These are phyloP conservation scores for Tremella mesenterica DNA, from an alignment of 768 basidiomycete species.

Conservation along the genomic window DNA sequence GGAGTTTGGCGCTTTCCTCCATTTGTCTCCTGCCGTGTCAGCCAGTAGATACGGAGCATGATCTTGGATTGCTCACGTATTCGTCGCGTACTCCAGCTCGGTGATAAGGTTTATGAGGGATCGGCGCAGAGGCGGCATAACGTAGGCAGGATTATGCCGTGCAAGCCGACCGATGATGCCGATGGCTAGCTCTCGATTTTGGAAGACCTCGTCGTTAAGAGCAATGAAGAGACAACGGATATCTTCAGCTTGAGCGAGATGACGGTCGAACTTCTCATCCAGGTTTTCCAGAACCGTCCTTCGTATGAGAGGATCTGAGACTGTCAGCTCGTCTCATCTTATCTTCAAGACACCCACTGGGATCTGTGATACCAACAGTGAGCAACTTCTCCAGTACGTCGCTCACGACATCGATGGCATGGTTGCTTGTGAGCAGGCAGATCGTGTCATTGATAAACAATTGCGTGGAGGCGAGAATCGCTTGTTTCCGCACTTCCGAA, in stretches of 20 bases:
- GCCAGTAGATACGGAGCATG: too few species aligned
- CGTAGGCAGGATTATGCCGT: conserved; percentile 92
- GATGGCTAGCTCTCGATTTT: conserved; percentile 85
- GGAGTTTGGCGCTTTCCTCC: conserved; percentile 83
- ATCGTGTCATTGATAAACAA: conserved; percentile 92
- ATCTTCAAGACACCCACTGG: conserved; percentile 52
- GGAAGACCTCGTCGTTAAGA: conserved; percentile 91
- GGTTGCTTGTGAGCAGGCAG: conserved; percentile 87
- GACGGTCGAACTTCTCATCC: conserved; percentile 90
- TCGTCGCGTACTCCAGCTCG: conserved; percentile 90
- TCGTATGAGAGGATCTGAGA: conserved; percentile 68
- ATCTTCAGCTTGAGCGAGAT: conserved; percentile 94
- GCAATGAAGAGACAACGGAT: conserved; percentile 96
- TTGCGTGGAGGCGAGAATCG: conserved; percentile 82
- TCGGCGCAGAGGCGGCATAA: conserved; percentile 94
- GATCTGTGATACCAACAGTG: conserved; percentile 91
- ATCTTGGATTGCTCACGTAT: conserved; percentile 55
- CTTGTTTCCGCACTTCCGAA: conserved; percentile 74
- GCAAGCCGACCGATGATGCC: conserved; percentile 84
- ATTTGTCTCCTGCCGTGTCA: conserved; percentile 43
- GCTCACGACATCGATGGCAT: conserved; percentile 92
- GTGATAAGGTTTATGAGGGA: conserved; percentile 91
- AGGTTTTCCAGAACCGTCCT: conserved; percentile 75
- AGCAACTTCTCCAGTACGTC: conserved; percentile 95
- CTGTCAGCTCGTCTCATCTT: conserved; percentile 3